A percentile compares a stretch with the other conserved stretches of the same genome.
Evolutionary conservation across 108 stramenopile genomes (phyloP).

Genomic region (Nitzschia palea): DNA sequence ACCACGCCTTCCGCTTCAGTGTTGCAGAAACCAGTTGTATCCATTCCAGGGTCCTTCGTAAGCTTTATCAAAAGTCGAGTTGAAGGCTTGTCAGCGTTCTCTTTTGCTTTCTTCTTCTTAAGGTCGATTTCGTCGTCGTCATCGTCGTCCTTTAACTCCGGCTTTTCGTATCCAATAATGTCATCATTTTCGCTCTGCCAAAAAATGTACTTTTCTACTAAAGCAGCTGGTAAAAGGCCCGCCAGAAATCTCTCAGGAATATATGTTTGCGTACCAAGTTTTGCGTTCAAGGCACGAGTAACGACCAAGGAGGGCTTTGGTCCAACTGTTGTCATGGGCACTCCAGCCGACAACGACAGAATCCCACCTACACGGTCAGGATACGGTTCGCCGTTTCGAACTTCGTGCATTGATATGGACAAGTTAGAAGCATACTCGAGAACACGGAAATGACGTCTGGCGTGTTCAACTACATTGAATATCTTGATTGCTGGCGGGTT

Average conservation of each 20-base stretch:
- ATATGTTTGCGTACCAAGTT: slow-evolving; percentile 84
- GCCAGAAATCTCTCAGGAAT: slow-evolving; percentile 88
- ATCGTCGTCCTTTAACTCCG: slow-evolving; percentile 34
- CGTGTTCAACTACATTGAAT: slow-evolving; percentile 95
- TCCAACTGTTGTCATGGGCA: slow-evolving; percentile 82
- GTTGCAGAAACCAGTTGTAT: slow-evolving; percentile 91
- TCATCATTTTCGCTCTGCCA: slow-evolving; percentile 96
- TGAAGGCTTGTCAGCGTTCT: slow-evolving; percentile 52
- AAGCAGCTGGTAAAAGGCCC: slow-evolving; percentile 89
- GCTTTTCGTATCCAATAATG: slow-evolving; percentile 85
- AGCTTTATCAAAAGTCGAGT: slow-evolving; percentile 76
- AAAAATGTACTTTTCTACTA: slow-evolving; percentile 93
- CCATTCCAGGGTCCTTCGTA: slow-evolving; percentile 61
- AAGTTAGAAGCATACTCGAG: slow-evolving; percentile 93
- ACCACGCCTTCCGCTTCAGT: slow-evolving; percentile 81
- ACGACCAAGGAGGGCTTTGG: slow-evolving; percentile 86
- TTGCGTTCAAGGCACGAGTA: slow-evolving; percentile 76
- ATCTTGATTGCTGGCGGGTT: slow-evolving; percentile 92
- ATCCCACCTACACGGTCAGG: slow-evolving; percentile 87
- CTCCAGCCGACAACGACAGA: slow-evolving; percentile 82
- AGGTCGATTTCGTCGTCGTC: slow-evolving; percentile 53
- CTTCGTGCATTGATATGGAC: slow-evolving; percentile 87
- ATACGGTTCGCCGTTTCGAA: slow-evolving; percentile 86
- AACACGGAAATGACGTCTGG: slow-evolving; percentile 91
- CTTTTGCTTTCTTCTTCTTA: slow-evolving; percentile 23